Evolutionary conservation across 768 basidiomycete species (phyloP), one percentile per base, ranked within the genome.

Genomic region (Fomitopsis pulvina): DNA sequence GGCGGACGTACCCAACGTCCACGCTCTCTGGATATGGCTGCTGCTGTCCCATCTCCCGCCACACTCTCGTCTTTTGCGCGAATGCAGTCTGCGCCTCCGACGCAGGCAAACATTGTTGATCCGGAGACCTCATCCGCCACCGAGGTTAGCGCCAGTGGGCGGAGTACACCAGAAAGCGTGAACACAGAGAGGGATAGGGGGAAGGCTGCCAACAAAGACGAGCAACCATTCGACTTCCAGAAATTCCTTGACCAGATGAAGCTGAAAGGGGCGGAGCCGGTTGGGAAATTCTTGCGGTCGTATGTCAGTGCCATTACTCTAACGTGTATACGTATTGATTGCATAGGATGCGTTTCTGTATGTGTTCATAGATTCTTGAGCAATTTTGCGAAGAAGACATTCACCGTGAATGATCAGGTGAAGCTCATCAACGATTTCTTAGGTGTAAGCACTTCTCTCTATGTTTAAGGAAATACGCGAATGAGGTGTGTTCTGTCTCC

Each of bases 191-290:
- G 12, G 42, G 51, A 40, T 48, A 52, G 28, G 63, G 55, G 30
- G 61, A 47, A 62, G 52, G 47, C 52, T 57, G 49, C 51, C 60
- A 28, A 62, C 56, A 28, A 68, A 65, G 62, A 66, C 26, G 68
- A 69, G 50, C 71, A 72, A 0, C 71, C 73, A 38, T 98, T 97
- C 57, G 95, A 98, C 67, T 98, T 97, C 63, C 92, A 95, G 62
- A 82, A 75, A 42, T 99, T 99, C 66, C 68, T 98, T 55, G 92
- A 94, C 65, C 93, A 99, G 67, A 92, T 99, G 81, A 89, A 95
- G 69, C 68, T 75, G 37, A 84, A 82, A 60, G 71, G 78, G 43
- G 92, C 95, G 1, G 96, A 99, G 48, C 89, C 93, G 5, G 87
- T 98, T 20, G 91, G 90, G 25, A 92, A 92, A 67, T 98, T 94